A percentile compares a stretch with the other conserved stretches of the same genome.
phyloP scores from a whole-genome alignment of 192 early-diverging fungal genomes.

The Coemansia sp. region DNA sequence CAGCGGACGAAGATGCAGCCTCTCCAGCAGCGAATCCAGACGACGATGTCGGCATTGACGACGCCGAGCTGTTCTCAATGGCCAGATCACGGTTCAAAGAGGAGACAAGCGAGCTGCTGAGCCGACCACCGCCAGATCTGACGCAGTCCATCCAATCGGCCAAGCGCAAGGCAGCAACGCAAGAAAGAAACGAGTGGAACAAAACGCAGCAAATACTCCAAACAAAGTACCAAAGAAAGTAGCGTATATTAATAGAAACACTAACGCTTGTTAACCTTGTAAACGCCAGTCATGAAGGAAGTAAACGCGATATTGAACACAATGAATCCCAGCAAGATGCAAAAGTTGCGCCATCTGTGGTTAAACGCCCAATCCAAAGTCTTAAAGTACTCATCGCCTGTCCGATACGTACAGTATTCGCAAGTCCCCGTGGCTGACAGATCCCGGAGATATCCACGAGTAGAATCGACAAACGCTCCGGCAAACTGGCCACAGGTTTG shows the following conservation, averaged over 20 bases:
- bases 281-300: constrained; percentile 33
- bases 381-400: constrained; percentile 60
- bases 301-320: constrained; percentile 59
- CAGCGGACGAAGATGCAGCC: background rate
- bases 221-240: constrained; percentile 1
- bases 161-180: constrained; percentile 3
- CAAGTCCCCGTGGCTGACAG: constrained; percentile 54
- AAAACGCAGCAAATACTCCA: background rate
- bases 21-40: background rate
- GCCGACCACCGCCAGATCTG: background rate
- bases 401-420: constrained; percentile 61
- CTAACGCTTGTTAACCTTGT: constrained; percentile 49
- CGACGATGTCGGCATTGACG: background rate
- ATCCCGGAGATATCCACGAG: constrained; percentile 62
- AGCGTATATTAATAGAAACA: background rate
- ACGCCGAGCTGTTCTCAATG: constrained; percentile 5
- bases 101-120: constrained; percentile 10
- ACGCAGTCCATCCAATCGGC: background rate
- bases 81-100: constrained; percentile 15
- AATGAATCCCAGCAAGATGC: constrained; percentile 61
- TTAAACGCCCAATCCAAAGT: constrained; percentile 55
- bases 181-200: background rate
- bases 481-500: constrained; percentile 65
- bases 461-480: constrained; percentile 50
- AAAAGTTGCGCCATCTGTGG: constrained; percentile 70